Conservation (phyloP, 371 early-diverging fungal genomes). For the Rhizopus delemar region DNA sequence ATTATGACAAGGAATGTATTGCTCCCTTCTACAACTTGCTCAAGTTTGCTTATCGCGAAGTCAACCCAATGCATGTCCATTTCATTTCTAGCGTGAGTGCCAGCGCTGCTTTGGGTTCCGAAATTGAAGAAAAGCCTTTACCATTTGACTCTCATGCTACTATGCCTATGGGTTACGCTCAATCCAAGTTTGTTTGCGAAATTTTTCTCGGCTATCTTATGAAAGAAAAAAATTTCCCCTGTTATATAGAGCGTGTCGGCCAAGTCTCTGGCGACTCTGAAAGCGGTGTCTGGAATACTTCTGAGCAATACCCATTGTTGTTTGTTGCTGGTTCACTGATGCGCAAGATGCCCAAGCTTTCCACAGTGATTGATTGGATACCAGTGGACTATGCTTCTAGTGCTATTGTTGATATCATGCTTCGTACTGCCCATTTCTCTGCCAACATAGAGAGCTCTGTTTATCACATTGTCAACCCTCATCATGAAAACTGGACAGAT, state of each 20-base stretch:
- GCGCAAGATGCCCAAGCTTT: slow-evolving; percentile 30
- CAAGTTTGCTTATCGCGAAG: slow-evolving; percentile 34
- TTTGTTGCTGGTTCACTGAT: slow-evolving; percentile 37
- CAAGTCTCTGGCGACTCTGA: slow-evolving; percentile 45
- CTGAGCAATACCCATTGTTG: slow-evolving; percentile 45
- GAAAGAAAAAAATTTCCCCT: slow-evolving; percentile 35
- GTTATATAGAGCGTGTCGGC: slow-evolving; percentile 41
- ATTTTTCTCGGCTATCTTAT: slow-evolving; percentile 31
- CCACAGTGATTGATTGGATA: slow-evolving; percentile 41
- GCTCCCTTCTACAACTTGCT: slow-evolving; percentile 37
- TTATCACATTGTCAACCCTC: slow-evolving; percentile 45
- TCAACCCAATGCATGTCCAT: slow-evolving; percentile 40
- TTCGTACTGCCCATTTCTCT: slow-evolving; percentile 16
- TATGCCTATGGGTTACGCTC: slow-evolving; percentile 49
- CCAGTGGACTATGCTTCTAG: slow-evolving; percentile 36
- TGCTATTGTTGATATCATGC: slow-evolving; percentile 36
- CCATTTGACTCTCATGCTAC: slow-evolving; percentile 31
- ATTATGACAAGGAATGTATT: slow-evolving; percentile 40
- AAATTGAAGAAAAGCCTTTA: slow-evolving; percentile 28
- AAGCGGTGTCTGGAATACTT: slow-evolving; percentile 46
- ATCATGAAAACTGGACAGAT: slow-evolving; percentile 20
- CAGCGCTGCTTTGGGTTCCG: slow-evolving; percentile 11
- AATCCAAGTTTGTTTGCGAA: slow-evolving; percentile 48
- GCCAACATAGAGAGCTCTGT: slow-evolving; percentile 7
- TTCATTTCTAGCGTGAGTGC: slow-evolving; percentile 40